These are phyloP conservation scores for Calocera cornea DNA, from an alignment of 768 basidiomycete species.

Conservation along the genomic window DNA sequence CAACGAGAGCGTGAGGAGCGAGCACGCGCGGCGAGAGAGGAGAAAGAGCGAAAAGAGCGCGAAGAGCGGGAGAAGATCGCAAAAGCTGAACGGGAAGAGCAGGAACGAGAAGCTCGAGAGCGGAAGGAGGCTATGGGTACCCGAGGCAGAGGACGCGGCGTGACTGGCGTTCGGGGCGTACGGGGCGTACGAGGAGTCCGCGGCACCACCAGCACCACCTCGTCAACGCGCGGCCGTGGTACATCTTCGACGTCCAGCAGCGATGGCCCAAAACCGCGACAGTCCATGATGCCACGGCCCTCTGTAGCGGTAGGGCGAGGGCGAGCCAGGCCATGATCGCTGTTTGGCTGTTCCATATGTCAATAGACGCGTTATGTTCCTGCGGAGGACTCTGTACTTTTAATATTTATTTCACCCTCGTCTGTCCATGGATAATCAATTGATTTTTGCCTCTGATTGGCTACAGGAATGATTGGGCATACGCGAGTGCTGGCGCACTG, in stretches of 20 bases:
- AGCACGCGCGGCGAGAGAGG: not conserved
- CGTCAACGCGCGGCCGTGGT: not conserved
- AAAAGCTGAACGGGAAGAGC: conserved; percentile 1
- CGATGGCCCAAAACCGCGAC: not conserved
- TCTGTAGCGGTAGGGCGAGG: not conserved
- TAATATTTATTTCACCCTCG: not conserved
- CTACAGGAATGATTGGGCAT: not conserved
- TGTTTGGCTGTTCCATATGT: not conserved
- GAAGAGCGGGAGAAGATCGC: conserved; percentile 10
- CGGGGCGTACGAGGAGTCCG: not conserved
- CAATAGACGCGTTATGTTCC: not conserved
- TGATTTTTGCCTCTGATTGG: not conserved
- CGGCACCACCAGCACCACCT: not conserved
- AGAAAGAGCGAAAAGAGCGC: conserved; percentile 6
- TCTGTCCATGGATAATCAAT: no score
- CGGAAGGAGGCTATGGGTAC: conserved; percentile 6
- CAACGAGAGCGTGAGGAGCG: conserved; percentile 3
- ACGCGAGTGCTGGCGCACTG: not conserved
- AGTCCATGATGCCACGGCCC: not conserved
- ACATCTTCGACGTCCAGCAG: not conserved
- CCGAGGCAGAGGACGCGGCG: not conserved
- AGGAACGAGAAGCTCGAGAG: conserved; percentile 10
- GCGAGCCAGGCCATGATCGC: not conserved
- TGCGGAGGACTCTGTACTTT: not conserved
- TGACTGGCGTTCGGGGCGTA: not conserved